phyloP scores from a whole-genome alignment of 2,329 filamentous ascomycete genomes.

The Aspergillus novofumigatus region DNA sequence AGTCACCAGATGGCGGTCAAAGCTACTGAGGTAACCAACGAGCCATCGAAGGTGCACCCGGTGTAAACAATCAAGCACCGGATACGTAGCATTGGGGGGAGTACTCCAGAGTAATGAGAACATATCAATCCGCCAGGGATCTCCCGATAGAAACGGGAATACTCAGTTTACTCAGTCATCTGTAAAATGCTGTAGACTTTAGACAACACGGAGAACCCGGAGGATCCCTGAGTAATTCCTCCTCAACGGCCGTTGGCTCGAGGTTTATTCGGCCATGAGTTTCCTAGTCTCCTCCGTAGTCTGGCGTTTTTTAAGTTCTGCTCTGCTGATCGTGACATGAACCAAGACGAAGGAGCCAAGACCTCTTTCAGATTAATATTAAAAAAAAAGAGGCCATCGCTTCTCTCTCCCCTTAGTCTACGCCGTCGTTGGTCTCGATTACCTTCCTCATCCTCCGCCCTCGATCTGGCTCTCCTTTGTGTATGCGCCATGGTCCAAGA shows the following conservation, averaged over 20 bases:
- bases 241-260: not conserved
- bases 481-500: slow-evolving; percentile 33
- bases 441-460: slow-evolving; percentile 12
- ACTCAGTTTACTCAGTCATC: not conserved
- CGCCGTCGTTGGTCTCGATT: slow-evolving; percentile 5
- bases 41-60: not conserved
- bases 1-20: slow-evolving; percentile 1
- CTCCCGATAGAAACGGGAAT: too few species aligned
- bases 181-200: not conserved
- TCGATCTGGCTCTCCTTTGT: slow-evolving; percentile 19
- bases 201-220: not conserved
- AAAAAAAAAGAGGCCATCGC: slow-evolving; percentile 5
- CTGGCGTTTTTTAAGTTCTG: not conserved
- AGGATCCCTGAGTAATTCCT: not conserved
- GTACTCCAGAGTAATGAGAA: not conserved
- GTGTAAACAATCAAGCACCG: slow-evolving; percentile 9
- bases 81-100: not conserved
- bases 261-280: slow-evolving; percentile 9
- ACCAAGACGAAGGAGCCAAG: slow-evolving; percentile 9
- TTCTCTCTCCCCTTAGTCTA: slow-evolving; percentile 5
- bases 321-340: slow-evolving; percentile 17
- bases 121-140: too few species aligned
- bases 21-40: slow-evolving; percentile 7
- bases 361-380: slow-evolving; percentile 1
- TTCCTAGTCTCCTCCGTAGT: not conserved